phyloP scores from a whole-genome alignment of 2,329 filamentous ascomycete species.

The Reticulascus tulasneorum region DNA sequence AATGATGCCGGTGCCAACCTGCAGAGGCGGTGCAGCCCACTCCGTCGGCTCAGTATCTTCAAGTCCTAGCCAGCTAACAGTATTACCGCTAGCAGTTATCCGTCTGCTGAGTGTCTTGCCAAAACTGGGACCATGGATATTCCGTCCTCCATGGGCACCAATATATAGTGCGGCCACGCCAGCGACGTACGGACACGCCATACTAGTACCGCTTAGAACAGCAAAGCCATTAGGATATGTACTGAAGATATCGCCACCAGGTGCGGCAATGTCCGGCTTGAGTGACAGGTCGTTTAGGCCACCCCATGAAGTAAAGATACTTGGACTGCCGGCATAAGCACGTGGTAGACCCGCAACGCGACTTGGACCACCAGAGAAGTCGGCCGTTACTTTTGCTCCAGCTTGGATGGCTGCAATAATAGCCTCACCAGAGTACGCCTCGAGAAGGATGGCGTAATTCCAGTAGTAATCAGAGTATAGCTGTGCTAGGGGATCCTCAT shows the following conservation, averaged over 20 bases:
- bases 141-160: not conserved
- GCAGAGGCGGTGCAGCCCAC: too few species aligned
- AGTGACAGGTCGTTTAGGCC: slow-evolving; percentile 2
- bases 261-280: not conserved
- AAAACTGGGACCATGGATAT: slow-evolving; percentile 9
- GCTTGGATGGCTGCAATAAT: slow-evolving; percentile 23
- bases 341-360: slow-evolving; percentile 1
- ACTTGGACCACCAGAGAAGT: slow-evolving; percentile 10
- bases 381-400: slow-evolving; percentile 23
- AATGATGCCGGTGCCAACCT: slow-evolving; percentile 42
- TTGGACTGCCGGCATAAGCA: slow-evolving; percentile 28
- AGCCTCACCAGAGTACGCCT: slow-evolving; percentile 16
- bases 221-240: not conserved
- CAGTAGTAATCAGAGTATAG: slow-evolving; percentile 13
- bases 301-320: slow-evolving; percentile 43
- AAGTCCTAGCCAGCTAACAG: slow-evolving; percentile 19
- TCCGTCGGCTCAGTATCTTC: too few species aligned
- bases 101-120: slow-evolving; percentile 2
- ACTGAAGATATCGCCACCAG: not conserved
- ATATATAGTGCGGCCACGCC: not conserved
- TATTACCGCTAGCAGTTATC: slow-evolving; percentile 28
- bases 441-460: slow-evolving; percentile 3
- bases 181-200: not conserved
- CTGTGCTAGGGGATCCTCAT: slow-evolving; percentile 6
- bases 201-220: not conserved